Base-by-base conservation (phyloP, 352 stramenopile genomes). In the Thraustotheca clavata region DNA sequence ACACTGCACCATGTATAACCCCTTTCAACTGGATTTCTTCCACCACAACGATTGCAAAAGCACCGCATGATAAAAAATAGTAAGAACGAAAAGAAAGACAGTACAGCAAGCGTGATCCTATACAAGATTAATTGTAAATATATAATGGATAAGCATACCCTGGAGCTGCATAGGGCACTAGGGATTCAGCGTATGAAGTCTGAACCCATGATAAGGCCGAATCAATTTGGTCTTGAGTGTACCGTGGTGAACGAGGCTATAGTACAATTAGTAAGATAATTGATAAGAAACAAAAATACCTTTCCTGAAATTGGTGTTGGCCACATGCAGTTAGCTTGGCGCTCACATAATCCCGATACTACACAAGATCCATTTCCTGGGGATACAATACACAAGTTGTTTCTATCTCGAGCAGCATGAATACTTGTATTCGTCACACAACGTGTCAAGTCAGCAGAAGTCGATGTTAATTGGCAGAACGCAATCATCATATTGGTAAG, bases 1-100 rank as follows among this genome's bases (percentile, higher is more conserved):
- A 90, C 83, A 40, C 86, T 75, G 50, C 84, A 91, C n/a, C 80
- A 80, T 40, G 80, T 79, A 68, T 93, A 93, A 2, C 84, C 84
- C 33, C 89, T 86, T 18, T 91, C 82, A 11, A 69, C 69, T 4
- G 84, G 84, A 39, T 88, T 86, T 3, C 82, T 79, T 1, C 84
- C 84, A 3, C 84, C 80, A 50, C 84, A 93, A 34, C 78, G 77
- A 62, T 93, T 93, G 69, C 88, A 93, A 3, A 89, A 62, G 59
- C 84, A 93, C 1, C 84, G 82, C 5, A 89, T 57, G 22, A 93
- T 49, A 5, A 89, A 43, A 33, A 93, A 93, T 0, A 55, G 71
- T 24, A 91, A 72, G 27, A 71, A 86, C 18, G 69, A 57, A 22
- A 93, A 38, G 0, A 75, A 73, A 2, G 74, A 86, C 33, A 91